phyloP scores from a whole-genome alignment of 495 filamentous ascomycete species.

The Penicillium canariense region DNA sequence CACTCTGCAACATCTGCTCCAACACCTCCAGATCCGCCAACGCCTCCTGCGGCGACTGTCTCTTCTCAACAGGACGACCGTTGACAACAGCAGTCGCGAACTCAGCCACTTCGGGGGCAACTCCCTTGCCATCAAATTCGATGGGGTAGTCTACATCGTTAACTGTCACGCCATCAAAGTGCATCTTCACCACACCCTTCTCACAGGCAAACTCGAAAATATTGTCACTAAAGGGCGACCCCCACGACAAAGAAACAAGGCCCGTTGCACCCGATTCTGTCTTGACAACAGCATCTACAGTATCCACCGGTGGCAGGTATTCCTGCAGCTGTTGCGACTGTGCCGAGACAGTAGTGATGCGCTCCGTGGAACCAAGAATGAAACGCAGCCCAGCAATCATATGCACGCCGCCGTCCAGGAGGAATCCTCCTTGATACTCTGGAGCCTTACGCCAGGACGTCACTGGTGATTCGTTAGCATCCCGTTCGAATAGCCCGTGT shows the following conservation, averaged over 20 bases:
- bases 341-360: conserved; percentile 50
- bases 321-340: conserved; percentile 56
- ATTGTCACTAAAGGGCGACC: conserved; percentile 59
- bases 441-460: conserved; percentile 75
- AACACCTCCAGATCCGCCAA: conserved; percentile 67
- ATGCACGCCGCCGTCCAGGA: conserved; percentile 77
- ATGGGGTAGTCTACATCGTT: conserved; percentile 51
- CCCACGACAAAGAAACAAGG: conserved; percentile 60
- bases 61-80: conserved; percentile 45
- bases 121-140: conserved; percentile 54
- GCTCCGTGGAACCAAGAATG: conserved; percentile 52
- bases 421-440: conserved; percentile 71
- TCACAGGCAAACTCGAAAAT: conserved; percentile 51
- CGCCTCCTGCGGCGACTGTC: conserved; percentile 64
- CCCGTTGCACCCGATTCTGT: conserved; percentile 63
- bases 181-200: conserved; percentile 51
- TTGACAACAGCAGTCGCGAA: conserved; percentile 59
- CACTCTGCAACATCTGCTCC: conserved; percentile 63
- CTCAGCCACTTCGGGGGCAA: conserved; percentile 63
- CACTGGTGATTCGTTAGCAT: conserved; percentile 27
- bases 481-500: not conserved
- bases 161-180: conserved; percentile 54
- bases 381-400: conserved; percentile 61
- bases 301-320: conserved; percentile 74
- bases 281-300: conserved; percentile 61